These are phyloP conservation scores for Emmonsia crescens DNA, from an alignment of 2,329 filamentous ascomycete genomes.

Conservation along the genomic window DNA sequence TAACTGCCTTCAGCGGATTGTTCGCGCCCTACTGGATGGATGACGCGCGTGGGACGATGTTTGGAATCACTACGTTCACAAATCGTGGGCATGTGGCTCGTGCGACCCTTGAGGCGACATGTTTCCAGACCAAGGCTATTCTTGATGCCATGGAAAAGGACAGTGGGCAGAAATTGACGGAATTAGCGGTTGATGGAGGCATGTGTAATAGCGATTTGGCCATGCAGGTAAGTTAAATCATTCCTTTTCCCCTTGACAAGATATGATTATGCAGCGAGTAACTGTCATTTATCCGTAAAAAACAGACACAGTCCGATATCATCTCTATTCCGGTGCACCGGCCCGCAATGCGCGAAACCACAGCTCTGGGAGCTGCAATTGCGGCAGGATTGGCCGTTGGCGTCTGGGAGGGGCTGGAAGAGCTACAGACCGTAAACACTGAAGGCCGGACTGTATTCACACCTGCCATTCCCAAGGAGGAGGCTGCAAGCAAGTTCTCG, in stretches of 20 bases:
- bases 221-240: constrained; percentile 54
- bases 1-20: constrained; percentile 82
- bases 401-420: constrained; percentile 65
- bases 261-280: background rate
- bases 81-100: constrained; percentile 77
- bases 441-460: constrained; percentile 59
- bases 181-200: constrained; percentile 76
- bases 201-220: constrained; percentile 81
- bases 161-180: constrained; percentile 61
- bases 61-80: constrained; percentile 78
- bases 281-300: background rate
- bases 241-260: background rate
- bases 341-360: constrained; percentile 83
- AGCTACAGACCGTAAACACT: constrained; percentile 62
- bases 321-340: constrained; percentile 74
- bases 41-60: constrained; percentile 76
- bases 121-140: constrained; percentile 87
- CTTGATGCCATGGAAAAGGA: constrained; percentile 86
- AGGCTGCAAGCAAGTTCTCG: constrained; percentile 53
- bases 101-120: constrained; percentile 81
- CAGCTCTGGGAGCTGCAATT: constrained; percentile 77
- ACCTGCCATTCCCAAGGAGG: constrained; percentile 50
- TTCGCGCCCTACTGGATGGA: constrained; percentile 96
- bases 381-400: constrained; percentile 73
- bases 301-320: constrained; percentile 70